These are phyloP conservation scores for Lactifluus subvellereus DNA, from an alignment of 768 basidiomycete genomes.

Conservation along the genomic window DNA sequence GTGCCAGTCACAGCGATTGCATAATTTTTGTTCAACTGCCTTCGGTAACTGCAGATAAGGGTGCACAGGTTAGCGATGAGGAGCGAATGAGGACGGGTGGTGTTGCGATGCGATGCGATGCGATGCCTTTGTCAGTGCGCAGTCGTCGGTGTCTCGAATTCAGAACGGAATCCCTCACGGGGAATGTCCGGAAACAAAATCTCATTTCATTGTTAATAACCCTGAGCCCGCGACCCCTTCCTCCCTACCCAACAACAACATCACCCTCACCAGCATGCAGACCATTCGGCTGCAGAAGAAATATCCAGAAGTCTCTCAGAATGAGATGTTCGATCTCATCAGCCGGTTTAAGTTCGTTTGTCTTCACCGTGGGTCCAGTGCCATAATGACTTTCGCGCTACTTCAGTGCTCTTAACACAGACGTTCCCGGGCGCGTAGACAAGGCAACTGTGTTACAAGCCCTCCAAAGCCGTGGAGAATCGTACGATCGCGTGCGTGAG, in stretches of 20 bases:
- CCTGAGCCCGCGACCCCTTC: neutral
- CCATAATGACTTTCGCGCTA: constrained; percentile 16
- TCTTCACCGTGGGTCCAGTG: constrained; percentile 9
- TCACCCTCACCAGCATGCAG: constrained; percentile 47
- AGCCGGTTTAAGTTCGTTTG: constrained; percentile 88
- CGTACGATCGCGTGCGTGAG: constrained; percentile 85
- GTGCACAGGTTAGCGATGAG: neutral
- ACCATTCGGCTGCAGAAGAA: constrained; percentile 85
- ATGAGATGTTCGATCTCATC: constrained; percentile 93
- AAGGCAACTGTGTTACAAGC: constrained; percentile 77
- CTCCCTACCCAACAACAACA: neutral
- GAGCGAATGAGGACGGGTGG: neutral
- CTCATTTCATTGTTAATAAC: neutral
- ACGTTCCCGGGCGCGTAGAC: constrained; percentile 76
- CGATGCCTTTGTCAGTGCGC: neutral
- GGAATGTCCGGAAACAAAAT: neutral
- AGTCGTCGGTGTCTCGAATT: neutral
- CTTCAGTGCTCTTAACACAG: constrained; percentile 63
- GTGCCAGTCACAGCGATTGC: neutral
- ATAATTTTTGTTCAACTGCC: neutral
- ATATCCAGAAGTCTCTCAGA: constrained; percentile 83
- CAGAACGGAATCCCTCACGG: neutral
- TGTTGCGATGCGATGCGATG: neutral
- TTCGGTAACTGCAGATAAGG: neutral
- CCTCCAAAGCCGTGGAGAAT: constrained; percentile 74